Base-by-base conservation (phyloP, 495 filamentous ascomycete genomes). In the Xylaria grammica region DNA sequence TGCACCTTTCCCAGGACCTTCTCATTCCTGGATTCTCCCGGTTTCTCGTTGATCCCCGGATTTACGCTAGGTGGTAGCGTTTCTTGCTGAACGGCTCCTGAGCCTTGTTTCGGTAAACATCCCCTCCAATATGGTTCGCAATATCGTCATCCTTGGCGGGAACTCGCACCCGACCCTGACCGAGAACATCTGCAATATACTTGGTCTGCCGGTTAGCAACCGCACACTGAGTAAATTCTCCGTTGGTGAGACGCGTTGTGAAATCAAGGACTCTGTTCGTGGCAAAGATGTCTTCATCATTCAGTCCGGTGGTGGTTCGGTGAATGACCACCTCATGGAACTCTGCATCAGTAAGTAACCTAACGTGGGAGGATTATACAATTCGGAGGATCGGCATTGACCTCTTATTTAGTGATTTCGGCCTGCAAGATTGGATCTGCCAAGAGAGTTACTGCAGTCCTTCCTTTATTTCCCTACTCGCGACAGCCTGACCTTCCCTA, bases 231-330 rank as follows among this genome's bases (percentile, higher is more conserved):
- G 84, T 67, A 97, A 97, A 79, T 99, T 99, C 77, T 88, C 90
- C 17, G 92, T 94, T 56, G 95, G 95, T 49, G 96, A 98, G 77
- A 97, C 91, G 62, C 88, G 96, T 34, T 93, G 96, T 62, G 95
- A 98, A 78, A 95, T 99, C 69, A 82, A 91, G 71, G 95, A 98
- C 79, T 96, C 91, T 24, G 94, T 99, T 44, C 91, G 95, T 68
- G 96, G 90, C 62, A 99, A 99, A 76, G 95, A 98, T 84, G 94
- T 99, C 72, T 97, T 96, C 78, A 96, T 97, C 75, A 91, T 98
- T 67, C 93, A 98, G 76, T 91, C 89, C 53, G 92, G 93, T 48
- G 87, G 89, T 62, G 91, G 91, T 51, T 93, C 90, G 66, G 92
- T 98, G 78, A 99, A 99, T 72, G 95, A 99, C 74, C 88, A 97